A percentile compares a stretch with the other conserved stretches of the same genome.
Evolutionary conservation across 768 basidiomycete species (phyloP).

Genomic region (Nidularia sp.): DNA sequence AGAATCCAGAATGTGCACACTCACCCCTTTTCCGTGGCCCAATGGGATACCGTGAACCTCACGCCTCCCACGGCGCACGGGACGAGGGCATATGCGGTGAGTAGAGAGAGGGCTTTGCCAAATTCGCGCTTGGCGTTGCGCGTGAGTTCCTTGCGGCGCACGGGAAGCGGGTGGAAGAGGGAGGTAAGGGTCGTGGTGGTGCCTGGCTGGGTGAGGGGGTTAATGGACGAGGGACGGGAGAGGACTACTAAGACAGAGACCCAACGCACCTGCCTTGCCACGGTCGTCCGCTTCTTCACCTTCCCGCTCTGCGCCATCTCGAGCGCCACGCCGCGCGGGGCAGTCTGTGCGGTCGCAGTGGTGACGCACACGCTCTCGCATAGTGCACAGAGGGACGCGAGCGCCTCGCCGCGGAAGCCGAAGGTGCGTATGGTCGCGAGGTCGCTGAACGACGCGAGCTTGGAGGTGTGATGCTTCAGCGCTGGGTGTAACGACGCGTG

Average conservation of each 20-base stretch:
- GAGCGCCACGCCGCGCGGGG: constrained; percentile 79
- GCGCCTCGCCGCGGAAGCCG: constrained; percentile 94
- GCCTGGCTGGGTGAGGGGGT: constrained; percentile 54
- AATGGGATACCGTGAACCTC: constrained; percentile 70
- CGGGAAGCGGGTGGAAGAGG: constrained; percentile 81
- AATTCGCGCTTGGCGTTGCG: constrained; percentile 88
- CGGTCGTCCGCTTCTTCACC: constrained; percentile 49
- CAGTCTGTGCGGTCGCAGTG: constrained; percentile 67
- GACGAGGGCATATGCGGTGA: constrained; percentile 87
- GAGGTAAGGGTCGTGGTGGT: constrained; percentile 74
- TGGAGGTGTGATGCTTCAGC: constrained; percentile 92
- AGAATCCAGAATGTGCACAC: constrained; percentile 12
- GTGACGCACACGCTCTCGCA: constrained; percentile 64
- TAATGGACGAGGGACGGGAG: neutral
- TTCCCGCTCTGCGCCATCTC: constrained; percentile 67
- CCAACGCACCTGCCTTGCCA: constrained; percentile 70
- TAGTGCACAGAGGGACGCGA: constrained; percentile 89
- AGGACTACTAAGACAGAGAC: neutral
- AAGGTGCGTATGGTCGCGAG: constrained; percentile 74
- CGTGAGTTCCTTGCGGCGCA: constrained; percentile 88
- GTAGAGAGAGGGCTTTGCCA: constrained; percentile 72
- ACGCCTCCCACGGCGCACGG: constrained; percentile 79
- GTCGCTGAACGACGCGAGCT: constrained; percentile 73
- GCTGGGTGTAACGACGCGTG: constrained; percentile 34
- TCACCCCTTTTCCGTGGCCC: constrained; percentile 60